phyloP scores from a whole-genome alignment of 2,329 filamentous ascomycete species.

The Aschersonia sp. region DNA sequence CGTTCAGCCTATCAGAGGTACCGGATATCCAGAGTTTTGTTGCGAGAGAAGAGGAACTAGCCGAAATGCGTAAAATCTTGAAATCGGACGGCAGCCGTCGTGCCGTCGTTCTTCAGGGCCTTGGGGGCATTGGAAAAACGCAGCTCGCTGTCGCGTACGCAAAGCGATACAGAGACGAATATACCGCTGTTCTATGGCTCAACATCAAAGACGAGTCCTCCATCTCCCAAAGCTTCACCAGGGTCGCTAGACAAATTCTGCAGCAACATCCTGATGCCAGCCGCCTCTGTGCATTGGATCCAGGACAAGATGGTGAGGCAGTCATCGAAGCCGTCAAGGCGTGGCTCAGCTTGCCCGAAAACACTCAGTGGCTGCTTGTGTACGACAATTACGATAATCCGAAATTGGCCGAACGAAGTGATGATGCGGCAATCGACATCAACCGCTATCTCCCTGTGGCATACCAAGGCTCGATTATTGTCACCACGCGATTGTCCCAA shows the following conservation, averaged over 20 bases:
- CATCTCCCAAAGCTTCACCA: conserved; percentile 19
- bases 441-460: conserved; percentile 13
- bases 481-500: conserved; percentile 21
- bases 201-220: conserved; percentile 21
- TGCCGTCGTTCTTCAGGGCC: conserved; percentile 19
- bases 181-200: conserved; percentile 25
- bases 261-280: conserved; percentile 10
- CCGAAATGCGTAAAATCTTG: conserved; percentile 5
- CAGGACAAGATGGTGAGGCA: conserved; percentile 10
- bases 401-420: conserved; percentile 7
- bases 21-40: conserved; percentile 6
- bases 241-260: conserved; percentile 14
- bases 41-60: conserved; percentile 7
- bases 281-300: conserved; percentile 2
- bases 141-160: conserved; percentile 18
- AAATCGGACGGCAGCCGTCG: conserved; percentile 3
- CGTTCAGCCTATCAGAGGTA: conserved; percentile 2
- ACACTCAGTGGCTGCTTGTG: conserved; percentile 22
- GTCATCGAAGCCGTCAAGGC: conserved; percentile 8
- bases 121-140: conserved; percentile 30
- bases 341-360: conserved; percentile 11
- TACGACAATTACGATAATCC: conserved; percentile 28
- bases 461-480: conserved; percentile 24
- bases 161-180: background rate
- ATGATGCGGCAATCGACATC: conserved; percentile 15